These are phyloP conservation scores for Plasmodium fragile DNA, from an alignment of 169 alveolate genomes.

Conservation along the genomic window DNA sequence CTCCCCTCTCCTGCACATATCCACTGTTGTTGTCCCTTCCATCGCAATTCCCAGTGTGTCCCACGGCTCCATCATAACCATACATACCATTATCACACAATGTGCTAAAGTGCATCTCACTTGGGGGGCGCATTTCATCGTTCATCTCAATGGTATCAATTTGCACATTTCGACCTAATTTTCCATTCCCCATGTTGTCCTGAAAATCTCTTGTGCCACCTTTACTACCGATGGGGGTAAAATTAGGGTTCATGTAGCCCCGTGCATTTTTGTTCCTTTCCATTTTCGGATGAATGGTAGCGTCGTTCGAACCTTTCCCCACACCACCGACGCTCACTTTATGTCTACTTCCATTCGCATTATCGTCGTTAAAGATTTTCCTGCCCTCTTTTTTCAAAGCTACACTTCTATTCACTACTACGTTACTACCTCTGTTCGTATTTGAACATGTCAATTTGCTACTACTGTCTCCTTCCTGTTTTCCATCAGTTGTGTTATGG, in stretches of 20 bases:
- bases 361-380: neutral
- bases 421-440: slow-evolving; percentile 11
- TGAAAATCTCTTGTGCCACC: neutral
- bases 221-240: neutral
- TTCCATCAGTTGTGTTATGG: neutral
- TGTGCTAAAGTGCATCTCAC: neutral
- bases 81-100: slow-evolving; percentile 15
- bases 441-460: neutral
- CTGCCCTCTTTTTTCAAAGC: slow-evolving; percentile 4
- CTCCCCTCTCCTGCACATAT: neutral
- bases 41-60: neutral
- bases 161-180: slow-evolving; percentile 15
- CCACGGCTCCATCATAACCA: slow-evolving; percentile 2
- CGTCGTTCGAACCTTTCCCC: slow-evolving; percentile 17
- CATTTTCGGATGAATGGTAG: slow-evolving; percentile 4
- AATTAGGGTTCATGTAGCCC: neutral
- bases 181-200: slow-evolving; percentile 14
- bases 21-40: neutral
- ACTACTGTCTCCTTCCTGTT: neutral
- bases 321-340: neutral
- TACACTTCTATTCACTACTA: slow-evolving; percentile 2
- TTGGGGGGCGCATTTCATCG: slow-evolving; percentile 1
- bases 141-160: neutral
- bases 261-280: neutral
- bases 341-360: neutral